A percentile compares a stretch with the other conserved stretches of the same genome.
These are phyloP conservation scores for Daldinia bambusicola DNA, from an alignment of 495 filamentous ascomycete genomes.

Conservation along the genomic window DNA sequence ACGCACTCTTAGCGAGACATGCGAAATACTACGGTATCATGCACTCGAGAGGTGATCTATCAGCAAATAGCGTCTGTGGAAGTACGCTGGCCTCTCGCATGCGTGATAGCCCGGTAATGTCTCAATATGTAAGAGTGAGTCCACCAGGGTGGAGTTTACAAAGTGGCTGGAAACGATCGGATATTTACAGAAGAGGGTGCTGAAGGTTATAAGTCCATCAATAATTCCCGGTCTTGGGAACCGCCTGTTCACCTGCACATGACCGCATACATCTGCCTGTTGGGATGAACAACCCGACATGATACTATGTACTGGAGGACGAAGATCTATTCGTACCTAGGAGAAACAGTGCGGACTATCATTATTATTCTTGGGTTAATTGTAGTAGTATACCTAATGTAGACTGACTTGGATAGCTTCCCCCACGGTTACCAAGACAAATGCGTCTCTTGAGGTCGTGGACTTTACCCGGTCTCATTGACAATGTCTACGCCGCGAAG, in stretches of 20 bases:
- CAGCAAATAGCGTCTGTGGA: slow-evolving; percentile 9
- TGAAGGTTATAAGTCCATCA: slow-evolving; percentile 22
- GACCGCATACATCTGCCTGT: slow-evolving; percentile 33
- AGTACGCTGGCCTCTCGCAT: slow-evolving; percentile 7
- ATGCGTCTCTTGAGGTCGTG: slow-evolving; percentile 20
- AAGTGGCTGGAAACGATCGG: slow-evolving; percentile 10
- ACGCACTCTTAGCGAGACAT: slow-evolving; percentile 26
- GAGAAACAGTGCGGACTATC: slow-evolving; percentile 2
- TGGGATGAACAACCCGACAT: slow-evolving; percentile 35
- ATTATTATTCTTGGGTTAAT: slow-evolving; percentile 15
- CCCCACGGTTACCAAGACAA: slow-evolving; percentile 26
- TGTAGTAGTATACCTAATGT: slow-evolving; percentile 1
- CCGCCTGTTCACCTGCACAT: slow-evolving; percentile 35
- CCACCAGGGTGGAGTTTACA: slow-evolving; percentile 8
- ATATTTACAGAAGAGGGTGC: slow-evolving; percentile 9
- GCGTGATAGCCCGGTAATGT: slow-evolving; percentile 14
- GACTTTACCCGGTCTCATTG: slow-evolving; percentile 38
- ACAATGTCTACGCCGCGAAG: slow-evolving; percentile 19
- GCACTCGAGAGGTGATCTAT: slow-evolving; percentile 24
- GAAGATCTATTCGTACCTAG: slow-evolving; percentile 23
- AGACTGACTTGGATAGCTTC: slow-evolving; percentile 6
- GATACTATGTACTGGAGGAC: slow-evolving; percentile 21
- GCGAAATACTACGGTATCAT: slow-evolving; percentile 20
- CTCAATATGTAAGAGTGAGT: slow-evolving; percentile 13
- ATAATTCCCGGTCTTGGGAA: slow-evolving; percentile 39